A percentile compares a stretch with the other conserved stretches of the same genome.
Conservation (phyloP, 2,329 filamentous ascomycete species). For the Phaeoacremonium minimum region DNA sequence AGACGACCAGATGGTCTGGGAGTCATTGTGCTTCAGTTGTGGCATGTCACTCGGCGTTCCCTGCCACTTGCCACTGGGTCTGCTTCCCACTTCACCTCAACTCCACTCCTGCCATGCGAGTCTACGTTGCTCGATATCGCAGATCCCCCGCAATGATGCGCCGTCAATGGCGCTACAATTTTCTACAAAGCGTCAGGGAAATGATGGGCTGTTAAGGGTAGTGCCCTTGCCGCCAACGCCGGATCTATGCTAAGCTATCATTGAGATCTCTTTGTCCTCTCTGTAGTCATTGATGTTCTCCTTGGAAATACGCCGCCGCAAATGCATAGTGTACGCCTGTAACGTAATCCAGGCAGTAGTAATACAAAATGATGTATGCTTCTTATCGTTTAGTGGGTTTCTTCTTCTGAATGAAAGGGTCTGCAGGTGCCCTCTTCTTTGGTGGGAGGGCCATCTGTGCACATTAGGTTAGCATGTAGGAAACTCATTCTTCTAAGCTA, state of each 20-base stretch:
- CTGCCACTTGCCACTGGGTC: too few species aligned
- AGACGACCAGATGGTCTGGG: too few species aligned
- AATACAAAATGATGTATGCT: not conserved
- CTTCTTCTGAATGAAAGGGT: constrained; percentile 39
- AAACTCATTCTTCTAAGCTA: not conserved
- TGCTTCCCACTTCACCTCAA: too few species aligned
- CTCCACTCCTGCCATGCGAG: too few species aligned
- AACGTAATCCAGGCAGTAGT: not conserved
- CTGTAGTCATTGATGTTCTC: not conserved
- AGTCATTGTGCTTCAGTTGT: too few species aligned
- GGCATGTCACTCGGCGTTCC: too few species aligned
- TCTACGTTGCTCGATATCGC: too few species aligned
- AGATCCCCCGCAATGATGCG: too few species aligned
- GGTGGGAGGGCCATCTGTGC: constrained; percentile 14
- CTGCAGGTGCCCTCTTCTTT: constrained; percentile 33
- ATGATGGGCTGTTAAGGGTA: too few species aligned
- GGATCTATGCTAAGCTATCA: not conserved
- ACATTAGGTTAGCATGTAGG: not conserved
- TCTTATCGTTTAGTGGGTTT: constrained; percentile 15
- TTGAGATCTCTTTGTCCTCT: not conserved
- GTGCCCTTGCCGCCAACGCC: too few species aligned
- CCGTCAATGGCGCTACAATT: too few species aligned
- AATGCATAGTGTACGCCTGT: not conserved
- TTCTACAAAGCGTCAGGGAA: too few species aligned
- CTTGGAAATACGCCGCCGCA: not conserved